Base-by-base conservation (phyloP, 768 basidiomycete genomes). In the Suillus fuscotomentosus region DNA sequence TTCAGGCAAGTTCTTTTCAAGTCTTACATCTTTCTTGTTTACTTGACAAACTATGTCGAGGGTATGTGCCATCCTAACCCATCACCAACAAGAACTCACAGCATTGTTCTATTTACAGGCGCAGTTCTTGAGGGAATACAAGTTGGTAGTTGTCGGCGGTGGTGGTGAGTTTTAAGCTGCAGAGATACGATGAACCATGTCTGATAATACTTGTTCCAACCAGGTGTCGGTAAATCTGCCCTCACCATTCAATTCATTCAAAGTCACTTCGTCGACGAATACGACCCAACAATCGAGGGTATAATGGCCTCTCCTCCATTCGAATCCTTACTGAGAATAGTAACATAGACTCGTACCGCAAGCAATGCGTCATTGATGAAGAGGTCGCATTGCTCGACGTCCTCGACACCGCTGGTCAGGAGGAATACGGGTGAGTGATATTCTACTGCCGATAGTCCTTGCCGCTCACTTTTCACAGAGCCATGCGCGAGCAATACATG, bases 401-500 rank as follows among this genome's bases (percentile, higher is more conserved):
- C 61, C 86, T 99, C 67, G 96, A 97, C 80, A 98, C 96, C 17
- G 96, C 96, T 61, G 96, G 96, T 42, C 96, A 98, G 77, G 97
- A 99, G 77, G 97, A 99, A 83, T 99, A 98, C 72, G 94, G 94
- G 94, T 95, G 64, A 62, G 90, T 84, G 48, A 7, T 43, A 50
- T 48, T n/a, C 62, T 31, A 65, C 63, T 63, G 51, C 54, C 31
- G 14, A 55, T 38, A 34, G 55, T 64, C 39, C 60, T 42, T 68
- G 63, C 51, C 38, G 43, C 43, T 27, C 43, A 24, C 39, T 15
- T 60, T 67, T 22, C 65, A 60, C 73, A 96, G 94, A 64, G 97
- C 97, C 27, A 98, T 99, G 97, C 90, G 97, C 55, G 97, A 99
- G 74, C 97, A 98, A 73, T 99, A 99, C 81, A 99, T 98, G 95